Conservation (phyloP, 2,329 filamentous ascomycete genomes). For the Penicillium griseofulvum region DNA sequence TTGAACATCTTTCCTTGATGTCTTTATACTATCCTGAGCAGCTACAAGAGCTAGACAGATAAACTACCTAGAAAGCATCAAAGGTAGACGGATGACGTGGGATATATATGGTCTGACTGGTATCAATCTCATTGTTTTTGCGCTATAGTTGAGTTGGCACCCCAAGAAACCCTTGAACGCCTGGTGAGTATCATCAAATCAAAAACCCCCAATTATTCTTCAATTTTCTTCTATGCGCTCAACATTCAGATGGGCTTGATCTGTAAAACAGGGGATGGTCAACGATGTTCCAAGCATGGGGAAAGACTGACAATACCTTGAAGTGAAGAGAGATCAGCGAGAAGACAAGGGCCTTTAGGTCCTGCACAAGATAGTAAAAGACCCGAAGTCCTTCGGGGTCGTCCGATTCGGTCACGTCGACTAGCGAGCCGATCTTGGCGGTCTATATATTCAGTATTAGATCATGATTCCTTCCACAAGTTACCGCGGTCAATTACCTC, state of each 20-base stretch:
- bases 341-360: conserved; percentile 94
- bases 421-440: conserved; percentile 94
- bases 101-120: not conserved
- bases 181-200: conserved; percentile 22
- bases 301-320: conserved; percentile 58
- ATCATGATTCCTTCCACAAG: not conserved
- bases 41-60: not conserved
- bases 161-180: conserved; percentile 20
- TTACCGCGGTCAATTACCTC: conserved; percentile 59
- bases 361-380: conserved; percentile 98
- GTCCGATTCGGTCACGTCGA: conserved; percentile 92
- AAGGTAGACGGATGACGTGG: not conserved
- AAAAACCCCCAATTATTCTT: conserved; percentile 7
- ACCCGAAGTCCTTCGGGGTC: conserved; percentile 95
- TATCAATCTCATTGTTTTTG: conserved; percentile 9
- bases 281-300: not conserved
- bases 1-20: not conserved
- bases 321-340: conserved; percentile 96
- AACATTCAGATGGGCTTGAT: conserved; percentile 51
- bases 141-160: conserved; percentile 9
- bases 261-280: conserved; percentile 31
- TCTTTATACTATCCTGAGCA: not conserved
- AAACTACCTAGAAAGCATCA: not conserved
- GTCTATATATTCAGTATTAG: conserved; percentile 57
- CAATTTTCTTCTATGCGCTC: not conserved